Evolutionary conservation across 371 early-diverging fungal genomes (phyloP).

Genomic region (Mortierella sp.): DNA sequence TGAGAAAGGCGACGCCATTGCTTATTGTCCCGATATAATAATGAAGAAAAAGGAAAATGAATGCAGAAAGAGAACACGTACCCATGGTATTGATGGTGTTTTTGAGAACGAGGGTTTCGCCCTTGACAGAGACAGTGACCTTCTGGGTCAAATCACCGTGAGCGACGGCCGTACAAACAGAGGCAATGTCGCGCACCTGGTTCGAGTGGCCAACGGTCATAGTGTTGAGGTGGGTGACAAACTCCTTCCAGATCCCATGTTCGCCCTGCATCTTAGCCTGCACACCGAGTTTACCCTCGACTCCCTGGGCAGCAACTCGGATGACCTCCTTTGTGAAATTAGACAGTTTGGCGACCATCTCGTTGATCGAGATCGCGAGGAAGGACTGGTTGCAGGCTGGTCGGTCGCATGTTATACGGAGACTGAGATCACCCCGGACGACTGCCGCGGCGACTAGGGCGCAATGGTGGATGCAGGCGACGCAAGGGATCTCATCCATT

Average conservation of each 20-base stretch:
- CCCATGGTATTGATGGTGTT: slow-evolving; percentile 82
- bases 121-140: slow-evolving; percentile 75
- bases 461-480: slow-evolving; percentile 37
- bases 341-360: slow-evolving; percentile 74
- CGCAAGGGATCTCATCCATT: slow-evolving; percentile 25
- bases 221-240: slow-evolving; percentile 75
- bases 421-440: slow-evolving; percentile 61
- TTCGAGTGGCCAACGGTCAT: slow-evolving; percentile 76
- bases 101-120: slow-evolving; percentile 69
- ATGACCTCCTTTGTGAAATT: slow-evolving; percentile 69
- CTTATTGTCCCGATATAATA: background rate
- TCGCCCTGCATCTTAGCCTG: slow-evolving; percentile 67
- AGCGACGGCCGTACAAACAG: slow-evolving; percentile 76
- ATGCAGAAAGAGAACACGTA: slow-evolving; percentile 28
- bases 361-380: slow-evolving; percentile 71
- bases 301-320: slow-evolving; percentile 76
- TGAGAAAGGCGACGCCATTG: background rate
- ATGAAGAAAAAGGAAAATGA: background rate
- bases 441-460: slow-evolving; percentile 66
- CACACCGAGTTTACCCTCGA: slow-evolving; percentile 76
- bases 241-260: slow-evolving; percentile 80
- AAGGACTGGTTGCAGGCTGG: slow-evolving; percentile 44
- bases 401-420: slow-evolving; percentile 63
- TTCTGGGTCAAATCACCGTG: slow-evolving; percentile 79
- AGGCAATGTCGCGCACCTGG: slow-evolving; percentile 82